A percentile compares a stretch with the other conserved stretches of the same genome.
Conservation (phyloP, 768 basidiomycete species). For the Mycena maculata region DNA sequence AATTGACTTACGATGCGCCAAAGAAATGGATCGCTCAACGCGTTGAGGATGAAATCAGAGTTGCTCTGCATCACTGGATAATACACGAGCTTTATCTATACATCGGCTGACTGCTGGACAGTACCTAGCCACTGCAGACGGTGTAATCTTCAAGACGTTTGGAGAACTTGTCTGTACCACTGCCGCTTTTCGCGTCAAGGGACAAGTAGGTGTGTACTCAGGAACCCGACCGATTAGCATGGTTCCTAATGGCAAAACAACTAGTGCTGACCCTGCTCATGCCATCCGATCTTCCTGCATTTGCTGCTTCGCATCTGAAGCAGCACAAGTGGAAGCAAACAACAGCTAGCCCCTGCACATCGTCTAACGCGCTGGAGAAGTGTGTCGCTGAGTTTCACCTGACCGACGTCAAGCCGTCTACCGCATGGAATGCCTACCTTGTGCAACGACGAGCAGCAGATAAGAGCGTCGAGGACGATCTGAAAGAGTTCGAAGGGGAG, state of each 20-base stretch:
- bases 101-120: neutral
- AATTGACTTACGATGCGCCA: neutral
- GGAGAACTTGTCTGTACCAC: constrained; percentile 11
- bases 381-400: constrained; percentile 18
- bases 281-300: constrained; percentile 19
- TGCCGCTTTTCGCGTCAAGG: constrained; percentile 17
- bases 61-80: constrained; percentile 23
- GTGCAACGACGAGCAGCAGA: constrained; percentile 21
- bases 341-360: neutral
- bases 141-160: constrained; percentile 21
- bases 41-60: constrained; percentile 24
- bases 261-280: constrained; percentile 22
- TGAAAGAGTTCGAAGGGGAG: neutral
- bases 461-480: neutral
- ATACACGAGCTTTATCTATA: neutral
- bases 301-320: constrained; percentile 11
- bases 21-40: constrained; percentile 28
- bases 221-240: neutral
- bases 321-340: constrained; percentile 22
- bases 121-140: constrained; percentile 23
- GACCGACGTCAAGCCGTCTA: neutral
- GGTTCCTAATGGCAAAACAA: neutral
- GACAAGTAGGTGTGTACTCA: constrained; percentile 6
- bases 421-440: constrained; percentile 6
- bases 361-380: neutral